These are phyloP conservation scores for Candida ascalaphidarum DNA, from an alignment of 805 yeast genomes.

Conservation along the genomic window DNA sequence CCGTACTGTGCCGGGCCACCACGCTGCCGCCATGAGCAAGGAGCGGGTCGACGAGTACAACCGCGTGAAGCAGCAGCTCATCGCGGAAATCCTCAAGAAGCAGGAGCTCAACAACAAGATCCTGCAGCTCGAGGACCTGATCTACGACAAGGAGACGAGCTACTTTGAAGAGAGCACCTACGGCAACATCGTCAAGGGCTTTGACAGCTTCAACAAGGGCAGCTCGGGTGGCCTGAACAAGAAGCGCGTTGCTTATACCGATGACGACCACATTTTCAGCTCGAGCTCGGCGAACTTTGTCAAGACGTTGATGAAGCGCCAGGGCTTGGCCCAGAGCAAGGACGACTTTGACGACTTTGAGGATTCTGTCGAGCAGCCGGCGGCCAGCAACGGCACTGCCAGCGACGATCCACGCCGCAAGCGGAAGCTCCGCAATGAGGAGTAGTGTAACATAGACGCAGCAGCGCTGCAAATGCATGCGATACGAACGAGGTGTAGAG, in stretches of 20 bases:
- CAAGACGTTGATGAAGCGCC: slow-evolving; percentile 43
- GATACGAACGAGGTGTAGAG: too few species aligned
- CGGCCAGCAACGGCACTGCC: too few species aligned
- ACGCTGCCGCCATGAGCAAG: too few species aligned
- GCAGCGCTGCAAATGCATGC: slow-evolving; percentile 5
- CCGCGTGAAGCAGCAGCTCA: slow-evolving; percentile 55
- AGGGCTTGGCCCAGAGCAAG: slow-evolving; percentile 20
- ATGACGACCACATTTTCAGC: slow-evolving; percentile 76
- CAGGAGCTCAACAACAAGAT: slow-evolving; percentile 57
- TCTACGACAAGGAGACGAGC: slow-evolving; percentile 68
- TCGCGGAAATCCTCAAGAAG: slow-evolving; percentile 53
- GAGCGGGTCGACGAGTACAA: too few species aligned
- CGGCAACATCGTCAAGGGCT: slow-evolving; percentile 87
- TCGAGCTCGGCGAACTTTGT: slow-evolving; percentile 65
- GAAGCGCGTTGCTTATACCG: slow-evolving; percentile 48
- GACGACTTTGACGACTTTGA: slow-evolving; percentile 32
- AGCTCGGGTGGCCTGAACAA: slow-evolving; percentile 25
- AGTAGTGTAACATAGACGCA: too few species aligned
- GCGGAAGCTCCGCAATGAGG: too few species aligned
- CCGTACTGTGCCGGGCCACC: too few species aligned
- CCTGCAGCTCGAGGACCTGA: slow-evolving; percentile 61
- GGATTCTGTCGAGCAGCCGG: slow-evolving; percentile 27
- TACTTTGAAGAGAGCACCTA: slow-evolving; percentile 65
- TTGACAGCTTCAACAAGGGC: slow-evolving; percentile 65
- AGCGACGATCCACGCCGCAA: too few species aligned